Base-by-base conservation (phyloP, 768 basidiomycete genomes). In the Pleurotus citrinopileatus region DNA sequence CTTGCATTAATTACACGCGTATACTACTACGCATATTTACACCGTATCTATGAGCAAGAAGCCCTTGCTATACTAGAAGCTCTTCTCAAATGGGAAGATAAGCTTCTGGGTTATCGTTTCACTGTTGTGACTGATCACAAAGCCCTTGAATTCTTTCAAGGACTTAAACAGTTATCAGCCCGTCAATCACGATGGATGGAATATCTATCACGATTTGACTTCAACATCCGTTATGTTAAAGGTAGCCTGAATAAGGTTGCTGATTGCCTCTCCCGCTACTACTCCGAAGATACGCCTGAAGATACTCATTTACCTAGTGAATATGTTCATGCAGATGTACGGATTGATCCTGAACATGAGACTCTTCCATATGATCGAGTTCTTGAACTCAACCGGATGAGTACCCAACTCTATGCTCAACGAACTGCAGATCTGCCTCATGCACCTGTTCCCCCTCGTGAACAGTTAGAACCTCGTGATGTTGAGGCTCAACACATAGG, bases 81-180 rank as follows among this genome's bases (percentile, higher is more conserved):
- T 2, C 28, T 70, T 0, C 9, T 68, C 3, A 68, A 67, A 27
- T 71, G 63, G 68, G 67, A 69, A 43, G 66, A 70, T 36, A 67
- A 70, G 25, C 59, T 70, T 0, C 37, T 71, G 0, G 63, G 68
- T 1, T 54, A 52, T 6, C 23, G 32, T 1, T 55, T 71, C 13
- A 58, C 29, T 0, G 55, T 72, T 1, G 51, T 66, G 0, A 67
- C 65, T 0, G 65, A 71, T 48, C 69, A 72, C 44, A 45, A 65
- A 22, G 61, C 65, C 0, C 60, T 71, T 2, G 54, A 57, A 19
- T 61, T 60, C 57, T 61, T 67, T 38, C 59, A 64, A 10, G 61
- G 42, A 4, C 57, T 61, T 20, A 20, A 36, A 12, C 34, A 56
- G 0, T 20, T 62, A 28, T 61, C 59, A 0, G 42, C 44, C 1